Percentiles rank a stretch among this genome's conserved stretches.
Evolutionary conservation across 495 filamentous ascomycete species (phyloP).

Genomic region (Neurospora terricola): DNA sequence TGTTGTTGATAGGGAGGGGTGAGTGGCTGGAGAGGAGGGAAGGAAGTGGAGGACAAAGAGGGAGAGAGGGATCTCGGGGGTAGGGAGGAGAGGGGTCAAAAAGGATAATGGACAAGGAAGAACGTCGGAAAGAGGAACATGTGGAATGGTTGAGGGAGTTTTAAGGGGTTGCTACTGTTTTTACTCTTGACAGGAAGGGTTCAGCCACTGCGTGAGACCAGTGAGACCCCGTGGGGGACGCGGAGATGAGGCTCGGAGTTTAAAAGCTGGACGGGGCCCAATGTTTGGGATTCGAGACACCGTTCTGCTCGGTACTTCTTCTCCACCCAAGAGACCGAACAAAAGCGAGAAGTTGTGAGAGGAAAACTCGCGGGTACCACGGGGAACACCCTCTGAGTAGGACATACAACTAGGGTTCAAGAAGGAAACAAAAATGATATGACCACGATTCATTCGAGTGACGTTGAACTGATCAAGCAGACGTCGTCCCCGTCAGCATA

Average conservation of each 20-base stretch:
- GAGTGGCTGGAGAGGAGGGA: background rate
- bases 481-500: background rate
- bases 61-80: background rate
- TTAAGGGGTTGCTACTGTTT: background rate
- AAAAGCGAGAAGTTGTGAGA: background rate
- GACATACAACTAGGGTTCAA: background rate
- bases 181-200: background rate
- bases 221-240: background rate
- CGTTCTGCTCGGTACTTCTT: background rate
- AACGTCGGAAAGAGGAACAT: background rate
- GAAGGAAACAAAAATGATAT: background rate
- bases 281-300: background rate
- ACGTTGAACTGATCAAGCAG: background rate
- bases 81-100: too few relatives aligned
- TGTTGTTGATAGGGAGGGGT: background rate
- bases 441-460: background rate
- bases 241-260: background rate
- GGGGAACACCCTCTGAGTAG: background rate
- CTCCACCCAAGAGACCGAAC: background rate
- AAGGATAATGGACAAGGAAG: too few relatives aligned
- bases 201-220: background rate
- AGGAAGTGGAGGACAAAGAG: background rate
- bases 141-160: background rate
- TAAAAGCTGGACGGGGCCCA: background rate
- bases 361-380: background rate